phyloP scores from a whole-genome alignment of 1,284 basidiomycete species.

The Vanrija sp. region DNA sequence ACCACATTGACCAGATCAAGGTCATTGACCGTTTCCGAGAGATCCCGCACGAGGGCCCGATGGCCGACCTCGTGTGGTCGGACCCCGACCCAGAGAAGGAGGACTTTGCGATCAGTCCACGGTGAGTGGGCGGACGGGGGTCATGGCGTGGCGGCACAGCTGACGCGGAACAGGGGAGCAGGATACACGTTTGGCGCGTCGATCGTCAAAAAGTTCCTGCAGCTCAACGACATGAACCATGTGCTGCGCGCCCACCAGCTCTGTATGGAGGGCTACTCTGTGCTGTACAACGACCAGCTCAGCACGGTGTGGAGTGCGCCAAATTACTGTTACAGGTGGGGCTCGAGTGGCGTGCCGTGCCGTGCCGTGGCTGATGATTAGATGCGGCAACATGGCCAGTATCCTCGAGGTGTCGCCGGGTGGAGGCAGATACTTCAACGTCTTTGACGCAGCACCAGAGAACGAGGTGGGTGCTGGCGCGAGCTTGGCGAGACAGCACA shows the following conservation, averaged over 20 bases:
- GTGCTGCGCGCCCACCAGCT: constrained; percentile 97
- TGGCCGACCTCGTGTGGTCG: constrained; percentile 99
- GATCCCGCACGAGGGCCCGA: constrained; percentile 98
- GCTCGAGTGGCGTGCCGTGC: background rate
- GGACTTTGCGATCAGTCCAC: constrained; percentile 96
- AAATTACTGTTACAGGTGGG: constrained; percentile 74
- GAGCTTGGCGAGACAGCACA: too few species aligned
- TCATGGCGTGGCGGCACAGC: background rate
- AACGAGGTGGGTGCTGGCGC: constrained; percentile 56
- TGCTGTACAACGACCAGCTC: constrained; percentile 88
- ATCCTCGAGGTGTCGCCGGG: constrained; percentile 94
- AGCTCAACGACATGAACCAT: constrained; percentile 92
- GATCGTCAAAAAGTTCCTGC: constrained; percentile 96
- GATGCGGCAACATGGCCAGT: constrained; percentile 95
- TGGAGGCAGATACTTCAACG: constrained; percentile 88
- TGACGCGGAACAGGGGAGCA: constrained; percentile 65
- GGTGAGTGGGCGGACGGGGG: constrained; percentile 54
- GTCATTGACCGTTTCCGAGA: constrained; percentile 98
- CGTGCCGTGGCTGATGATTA: constrained; percentile 31
- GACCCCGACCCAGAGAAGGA: constrained; percentile 99
- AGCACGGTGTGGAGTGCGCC: constrained; percentile 98
- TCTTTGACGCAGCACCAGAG: constrained; percentile 94
- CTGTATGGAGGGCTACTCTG: constrained; percentile 98
- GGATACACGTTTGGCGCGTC: constrained; percentile 98
- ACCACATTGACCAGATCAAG: constrained; percentile 99